These are phyloP conservation scores for Tricholoma saponaceum DNA, from an alignment of 768 basidiomycete genomes.

Conservation along the genomic window DNA sequence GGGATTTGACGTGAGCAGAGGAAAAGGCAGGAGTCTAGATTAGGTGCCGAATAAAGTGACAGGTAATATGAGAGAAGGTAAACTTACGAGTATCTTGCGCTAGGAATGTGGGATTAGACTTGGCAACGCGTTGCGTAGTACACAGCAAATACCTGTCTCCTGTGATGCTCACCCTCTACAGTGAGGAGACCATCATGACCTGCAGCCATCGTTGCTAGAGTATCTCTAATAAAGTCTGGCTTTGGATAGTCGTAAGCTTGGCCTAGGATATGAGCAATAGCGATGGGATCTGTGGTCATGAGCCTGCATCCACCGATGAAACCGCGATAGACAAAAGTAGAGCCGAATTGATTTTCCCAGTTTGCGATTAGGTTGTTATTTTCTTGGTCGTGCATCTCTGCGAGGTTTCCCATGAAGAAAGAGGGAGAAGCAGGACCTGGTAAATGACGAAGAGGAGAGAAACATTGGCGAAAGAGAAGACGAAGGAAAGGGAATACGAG, in stretches of 20 bases:
- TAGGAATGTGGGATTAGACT: slow-evolving; percentile 13
- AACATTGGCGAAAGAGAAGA: slow-evolving; percentile 40
- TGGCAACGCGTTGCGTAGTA: neutral
- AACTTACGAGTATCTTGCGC: slow-evolving; percentile 40
- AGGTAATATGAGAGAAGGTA: neutral
- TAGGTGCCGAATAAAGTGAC: neutral
- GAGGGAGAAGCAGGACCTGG: slow-evolving; percentile 42
- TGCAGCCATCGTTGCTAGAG: slow-evolving; percentile 46
- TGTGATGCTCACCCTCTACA: slow-evolving; percentile 53
- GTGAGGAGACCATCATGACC: slow-evolving; percentile 47
- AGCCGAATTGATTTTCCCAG: slow-evolving; percentile 45
- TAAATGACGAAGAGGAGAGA: slow-evolving; percentile 45
- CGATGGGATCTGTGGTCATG: slow-evolving; percentile 55
- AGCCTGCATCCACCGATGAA: slow-evolving; percentile 51
- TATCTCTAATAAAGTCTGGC: slow-evolving; percentile 52
- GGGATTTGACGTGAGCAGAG: slow-evolving; percentile 39
- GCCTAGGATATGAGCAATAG: slow-evolving; percentile 53
- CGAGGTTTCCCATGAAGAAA: slow-evolving; percentile 49
- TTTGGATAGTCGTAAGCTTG: slow-evolving; percentile 59
- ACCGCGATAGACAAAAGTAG: slow-evolving; percentile 48
- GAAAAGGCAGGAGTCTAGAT: slow-evolving; percentile 30
- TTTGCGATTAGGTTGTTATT: slow-evolving; percentile 43
- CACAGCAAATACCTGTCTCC: slow-evolving; percentile 15
- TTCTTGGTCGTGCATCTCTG: slow-evolving; percentile 54
- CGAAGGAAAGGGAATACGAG: slow-evolving; percentile 28